phyloP scores from a whole-genome alignment of 2,329 filamentous ascomycete species.

The Alternaria postmessia region DNA sequence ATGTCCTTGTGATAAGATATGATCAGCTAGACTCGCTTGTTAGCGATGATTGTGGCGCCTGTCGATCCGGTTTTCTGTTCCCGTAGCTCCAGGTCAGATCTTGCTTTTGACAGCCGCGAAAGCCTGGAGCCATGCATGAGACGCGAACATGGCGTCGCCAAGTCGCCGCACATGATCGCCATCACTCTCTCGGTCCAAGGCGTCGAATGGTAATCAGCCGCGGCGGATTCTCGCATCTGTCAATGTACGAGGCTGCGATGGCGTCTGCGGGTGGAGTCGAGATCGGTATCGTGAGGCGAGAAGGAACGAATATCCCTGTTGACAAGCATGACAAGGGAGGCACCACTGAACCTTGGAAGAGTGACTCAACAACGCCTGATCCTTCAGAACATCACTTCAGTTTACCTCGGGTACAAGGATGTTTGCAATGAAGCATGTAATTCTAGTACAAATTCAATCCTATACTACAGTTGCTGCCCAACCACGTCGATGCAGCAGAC shows the following conservation, averaged over 20 bases:
- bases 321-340: conserved; percentile 5
- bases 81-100: conserved; percentile 15
- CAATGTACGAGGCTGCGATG: conserved; percentile 25
- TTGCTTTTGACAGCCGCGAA: conserved; percentile 14
- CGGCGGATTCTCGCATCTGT: conserved; percentile 10
- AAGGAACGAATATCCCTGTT: conserved; percentile 18
- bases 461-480: conserved; percentile 37
- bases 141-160: conserved; percentile 9
- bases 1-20: conserved; percentile 16
- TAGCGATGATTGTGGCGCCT: conserved; percentile 13
- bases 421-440: conserved; percentile 24
- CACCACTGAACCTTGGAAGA: conserved; percentile 3
- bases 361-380: conserved; percentile 18
- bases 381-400: conserved; percentile 1
- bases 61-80: conserved; percentile 18
- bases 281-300: conserved; percentile 24
- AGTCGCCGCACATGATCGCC: conserved; percentile 14
- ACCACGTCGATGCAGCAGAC: conserved; percentile 17
- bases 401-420: conserved; percentile 8
- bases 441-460: conserved; percentile 27
- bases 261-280: conserved; percentile 9
- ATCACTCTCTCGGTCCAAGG: conserved; percentile 8
- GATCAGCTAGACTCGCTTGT: conserved; percentile 13
- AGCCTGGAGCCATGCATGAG: conserved; percentile 13
- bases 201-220: conserved; percentile 1